Evolutionary conservation across 176 grass and related monocot genomes (phyloP), one percentile per base, ranked within the genome.

Genomic region (Eremochloa ophiuroides): DNA sequence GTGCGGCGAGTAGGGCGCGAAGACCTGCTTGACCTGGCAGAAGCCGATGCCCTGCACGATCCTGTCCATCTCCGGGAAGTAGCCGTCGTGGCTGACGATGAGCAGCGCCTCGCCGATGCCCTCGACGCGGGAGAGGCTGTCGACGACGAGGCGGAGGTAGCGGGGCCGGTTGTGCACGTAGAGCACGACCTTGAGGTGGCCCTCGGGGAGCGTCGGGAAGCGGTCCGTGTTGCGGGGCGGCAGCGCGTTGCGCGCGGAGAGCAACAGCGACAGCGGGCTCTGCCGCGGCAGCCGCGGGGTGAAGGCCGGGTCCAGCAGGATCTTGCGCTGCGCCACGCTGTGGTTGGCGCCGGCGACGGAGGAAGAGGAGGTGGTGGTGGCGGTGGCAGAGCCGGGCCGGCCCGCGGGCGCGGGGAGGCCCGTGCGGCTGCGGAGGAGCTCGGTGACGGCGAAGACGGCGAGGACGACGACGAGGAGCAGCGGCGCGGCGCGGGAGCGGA

Each of bases 1-100:
- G 66, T 98, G 96, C 17, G 96, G 96, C 47, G 96, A 95, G 84
- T 93, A 98, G 30, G 88, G 90, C 17, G 96, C 88, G 62, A 91
- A 98, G 71, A 98, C 84, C 79, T 98, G 96, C 86, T 98, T 98
- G 20, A 95, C 96, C 93, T 93, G 96, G 88, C 96, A 98, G 70
- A 93, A 98, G 40, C 14, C 59, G 39, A 98, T 98, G 25, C 78
- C 51, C 27, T 88, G 91, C 18, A 95, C 80, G 74, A 98, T 95
- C 60, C 27, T 81, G 85, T 98, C 93, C 96, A 98, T 98, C 86
- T 98, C 93, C 12, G 82, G 43, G 58, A 95, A 98, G 75, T 86
- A 93, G 1, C 96, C 96, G 37, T 98, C 96, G 66, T 98, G 96
- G 84, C 96, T 95, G 59, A 98, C 96, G 29, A 98, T 63, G 51